phyloP scores from a whole-genome alignment of 2,329 filamentous ascomycete species.

The Grosmannia serpens region DNA sequence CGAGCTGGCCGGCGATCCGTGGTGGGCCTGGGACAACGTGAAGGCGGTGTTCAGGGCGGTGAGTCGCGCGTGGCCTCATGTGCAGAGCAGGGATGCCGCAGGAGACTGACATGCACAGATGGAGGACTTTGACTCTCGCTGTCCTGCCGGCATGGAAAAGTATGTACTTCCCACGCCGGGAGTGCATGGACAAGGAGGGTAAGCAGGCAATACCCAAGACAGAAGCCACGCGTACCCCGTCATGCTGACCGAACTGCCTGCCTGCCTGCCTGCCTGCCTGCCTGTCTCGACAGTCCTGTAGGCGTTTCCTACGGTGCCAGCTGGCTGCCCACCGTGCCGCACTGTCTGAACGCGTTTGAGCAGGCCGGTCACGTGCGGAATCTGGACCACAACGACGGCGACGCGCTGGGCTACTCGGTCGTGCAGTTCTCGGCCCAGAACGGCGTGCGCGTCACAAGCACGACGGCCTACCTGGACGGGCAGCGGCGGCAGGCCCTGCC shows the following conservation, averaged over 20 bases:
- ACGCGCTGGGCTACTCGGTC: constrained; percentile 1
- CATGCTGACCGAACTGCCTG: not conserved
- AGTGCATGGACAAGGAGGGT: constrained; percentile 1
- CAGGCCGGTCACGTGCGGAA: not conserved
- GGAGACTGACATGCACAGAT: not conserved
- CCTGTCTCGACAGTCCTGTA: not conserved
- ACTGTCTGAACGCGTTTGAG: not conserved
- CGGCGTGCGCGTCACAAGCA: constrained; percentile 1
- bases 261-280: not conserved
- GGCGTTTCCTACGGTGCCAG: not conserved
- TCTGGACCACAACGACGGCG: constrained; percentile 2
- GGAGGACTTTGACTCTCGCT: not conserved
- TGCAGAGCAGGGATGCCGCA: not conserved
- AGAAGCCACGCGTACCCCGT: not conserved
- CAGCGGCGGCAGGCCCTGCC: constrained; percentile 5
- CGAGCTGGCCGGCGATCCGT: not conserved
- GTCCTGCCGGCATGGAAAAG: not conserved
- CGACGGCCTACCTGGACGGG: not conserved
- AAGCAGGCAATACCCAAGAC: not conserved
- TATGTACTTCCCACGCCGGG: not conserved
- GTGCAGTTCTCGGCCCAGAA: constrained; percentile 1
- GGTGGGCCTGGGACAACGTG: constrained; percentile 4
- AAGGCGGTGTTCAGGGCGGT: not conserved
- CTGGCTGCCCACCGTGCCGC: not conserved
- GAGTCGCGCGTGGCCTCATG: not conserved